phyloP scores from a whole-genome alignment of 2,329 filamentous ascomycete genomes.

The Aspergillus melleus region DNA sequence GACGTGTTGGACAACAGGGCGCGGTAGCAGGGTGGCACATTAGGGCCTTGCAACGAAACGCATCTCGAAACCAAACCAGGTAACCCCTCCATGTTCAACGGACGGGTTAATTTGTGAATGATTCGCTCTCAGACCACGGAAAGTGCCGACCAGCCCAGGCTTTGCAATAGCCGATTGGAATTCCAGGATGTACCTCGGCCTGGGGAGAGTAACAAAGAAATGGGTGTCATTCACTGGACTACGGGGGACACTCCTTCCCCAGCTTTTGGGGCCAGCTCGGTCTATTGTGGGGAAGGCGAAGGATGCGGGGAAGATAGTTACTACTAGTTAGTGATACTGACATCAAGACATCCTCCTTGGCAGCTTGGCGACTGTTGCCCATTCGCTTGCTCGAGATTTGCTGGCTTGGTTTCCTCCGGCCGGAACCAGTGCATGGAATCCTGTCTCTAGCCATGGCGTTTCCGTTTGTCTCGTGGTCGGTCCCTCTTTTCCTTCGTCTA shows the following conservation, averaged over 20 bases:
- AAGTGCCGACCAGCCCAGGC: not conserved
- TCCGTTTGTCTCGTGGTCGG: not conserved
- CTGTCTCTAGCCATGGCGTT: not conserved
- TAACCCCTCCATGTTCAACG: not conserved
- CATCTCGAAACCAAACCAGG: not conserved
- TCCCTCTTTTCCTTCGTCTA: too few species aligned
- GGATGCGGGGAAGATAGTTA: not conserved
- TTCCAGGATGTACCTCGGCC: not conserved
- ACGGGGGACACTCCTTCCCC: not conserved
- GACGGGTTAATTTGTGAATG: not conserved
- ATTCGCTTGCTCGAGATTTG: not conserved
- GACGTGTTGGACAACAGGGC: not conserved
- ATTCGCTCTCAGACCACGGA: not conserved
- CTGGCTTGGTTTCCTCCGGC: too few species aligned
- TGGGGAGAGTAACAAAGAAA: not conserved
- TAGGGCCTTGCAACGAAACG: not conserved
- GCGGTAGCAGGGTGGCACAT: not conserved
- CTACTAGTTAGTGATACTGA: not conserved
- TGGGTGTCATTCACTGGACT: not conserved
- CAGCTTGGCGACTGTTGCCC: not conserved
- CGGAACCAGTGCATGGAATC: too few species aligned
- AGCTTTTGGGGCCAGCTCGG: not conserved
- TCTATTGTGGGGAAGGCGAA: not conserved
- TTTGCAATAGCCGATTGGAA: not conserved
- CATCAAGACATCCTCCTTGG: not conserved